phyloP scores from a whole-genome alignment of 441 rosid genomes.

The Theobroma grandiflorum region DNA sequence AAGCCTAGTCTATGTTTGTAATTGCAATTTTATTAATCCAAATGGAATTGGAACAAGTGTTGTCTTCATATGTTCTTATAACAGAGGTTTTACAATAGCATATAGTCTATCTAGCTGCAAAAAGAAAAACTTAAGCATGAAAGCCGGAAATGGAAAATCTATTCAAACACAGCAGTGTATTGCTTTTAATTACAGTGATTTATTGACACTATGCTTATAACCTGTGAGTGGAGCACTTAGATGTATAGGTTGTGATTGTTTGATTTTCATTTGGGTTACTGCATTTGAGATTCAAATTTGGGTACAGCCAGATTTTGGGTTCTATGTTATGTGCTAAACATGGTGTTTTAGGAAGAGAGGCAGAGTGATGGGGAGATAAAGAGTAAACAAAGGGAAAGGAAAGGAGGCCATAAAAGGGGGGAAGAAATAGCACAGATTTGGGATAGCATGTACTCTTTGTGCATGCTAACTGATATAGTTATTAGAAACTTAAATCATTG shows the following conservation, averaged over 20 bases:
- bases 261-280: not conserved
- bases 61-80: constrained; percentile 12
- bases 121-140: not conserved
- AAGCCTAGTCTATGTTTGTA: not conserved
- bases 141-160: not conserved
- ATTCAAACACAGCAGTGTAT: not conserved
- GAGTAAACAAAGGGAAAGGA: not conserved
- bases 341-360: not conserved
- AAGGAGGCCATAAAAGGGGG: not conserved
- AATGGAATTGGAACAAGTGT: constrained; percentile 5
- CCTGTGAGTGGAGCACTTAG: not conserved
- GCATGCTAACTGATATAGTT: not conserved
- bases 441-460: not conserved
- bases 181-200: not conserved
- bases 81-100: constrained; percentile 15
- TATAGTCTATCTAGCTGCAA: not conserved
- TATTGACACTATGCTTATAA: not conserved
- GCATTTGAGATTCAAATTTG: not conserved
- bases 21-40: constrained; percentile 2
- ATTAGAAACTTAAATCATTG: not conserved
- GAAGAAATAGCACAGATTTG: not conserved
- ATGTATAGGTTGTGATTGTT: not conserved
- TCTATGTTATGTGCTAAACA: not conserved
- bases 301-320: not conserved
- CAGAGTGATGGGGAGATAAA: not conserved